Evolutionary conservation across 2,329 filamentous ascomycete genomes (phyloP).

Genomic region (Talaromyces sp.): DNA sequence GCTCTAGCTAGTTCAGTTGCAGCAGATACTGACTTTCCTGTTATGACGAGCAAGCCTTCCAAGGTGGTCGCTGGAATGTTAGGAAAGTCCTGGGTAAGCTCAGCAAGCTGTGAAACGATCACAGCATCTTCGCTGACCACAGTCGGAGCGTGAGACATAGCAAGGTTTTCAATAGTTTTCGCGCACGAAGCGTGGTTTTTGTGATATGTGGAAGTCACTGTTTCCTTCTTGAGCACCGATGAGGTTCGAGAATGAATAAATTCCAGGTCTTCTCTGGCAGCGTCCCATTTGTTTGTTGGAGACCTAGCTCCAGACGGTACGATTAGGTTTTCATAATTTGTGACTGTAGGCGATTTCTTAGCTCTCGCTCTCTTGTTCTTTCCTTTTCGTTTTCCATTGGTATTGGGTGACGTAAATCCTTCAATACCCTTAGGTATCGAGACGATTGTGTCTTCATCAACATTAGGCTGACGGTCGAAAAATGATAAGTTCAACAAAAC

Average conservation of each 20-base stretch:
- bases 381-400: conserved; percentile 32
- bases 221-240: conserved; percentile 45
- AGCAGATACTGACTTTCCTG: conserved; percentile 54
- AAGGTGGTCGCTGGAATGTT: conserved; percentile 48
- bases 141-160: conserved; percentile 44
- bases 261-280: conserved; percentile 55
- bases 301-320: conserved; percentile 17
- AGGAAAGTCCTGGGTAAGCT: conserved; percentile 55
- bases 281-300: conserved; percentile 56
- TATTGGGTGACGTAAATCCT: conserved; percentile 62
- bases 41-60: conserved; percentile 54
- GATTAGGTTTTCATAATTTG: conserved; percentile 14
- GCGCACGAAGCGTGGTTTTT: conserved; percentile 54
- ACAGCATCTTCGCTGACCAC: conserved; percentile 38
- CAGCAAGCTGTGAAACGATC: conserved; percentile 49
- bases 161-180: conserved; percentile 54
- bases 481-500: conserved; percentile 75
- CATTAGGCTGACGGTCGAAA: conserved; percentile 63
- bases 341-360: conserved; percentile 13
- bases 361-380: conserved; percentile 17
- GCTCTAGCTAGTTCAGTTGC: conserved; percentile 59
- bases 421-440: conserved; percentile 69
- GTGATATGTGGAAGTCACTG: conserved; percentile 58
- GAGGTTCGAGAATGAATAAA: conserved; percentile 55
- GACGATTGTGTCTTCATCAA: conserved; percentile 43